These are phyloP conservation scores for Sungouiozyma intestinalis DNA, from an alignment of 805 yeast genomes.

Conservation along the genomic window DNA sequence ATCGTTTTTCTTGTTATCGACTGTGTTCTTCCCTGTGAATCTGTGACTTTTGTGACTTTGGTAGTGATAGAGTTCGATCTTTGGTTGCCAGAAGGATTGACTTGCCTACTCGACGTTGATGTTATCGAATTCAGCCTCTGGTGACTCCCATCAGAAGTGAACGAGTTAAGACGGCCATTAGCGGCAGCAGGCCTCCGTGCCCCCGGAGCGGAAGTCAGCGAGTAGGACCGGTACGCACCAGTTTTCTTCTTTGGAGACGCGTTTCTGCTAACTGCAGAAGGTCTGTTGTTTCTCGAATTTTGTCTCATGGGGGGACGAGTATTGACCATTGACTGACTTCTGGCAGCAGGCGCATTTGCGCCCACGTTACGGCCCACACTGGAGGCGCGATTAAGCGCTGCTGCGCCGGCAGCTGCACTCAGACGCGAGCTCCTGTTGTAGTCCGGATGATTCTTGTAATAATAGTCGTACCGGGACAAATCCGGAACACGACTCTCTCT, in stretches of 20 bases:
- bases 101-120: constrained; percentile 1
- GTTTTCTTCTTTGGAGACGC: not conserved
- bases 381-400: constrained; percentile 8
- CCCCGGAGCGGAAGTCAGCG: constrained; percentile 1
- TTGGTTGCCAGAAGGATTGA: constrained; percentile 7
- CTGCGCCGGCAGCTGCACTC: constrained; percentile 26
- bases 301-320: constrained; percentile 1
- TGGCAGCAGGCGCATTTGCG: not conserved
- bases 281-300: not conserved
- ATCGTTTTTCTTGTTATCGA: constrained; percentile 47
- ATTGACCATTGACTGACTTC: constrained; percentile 10
- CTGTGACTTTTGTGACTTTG: constrained; percentile 42
- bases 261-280: not conserved
- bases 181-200: constrained; percentile 5
- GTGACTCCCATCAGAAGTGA: constrained; percentile 10
- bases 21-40: constrained; percentile 41
- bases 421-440: constrained; percentile 12
- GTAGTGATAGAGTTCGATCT: constrained; percentile 30
- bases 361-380: not conserved
- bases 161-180: constrained; percentile 14
- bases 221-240: not conserved
- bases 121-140: not conserved
- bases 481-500: constrained; percentile 29
- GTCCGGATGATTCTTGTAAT: constrained; percentile 19
- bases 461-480: constrained; percentile 29